These are phyloP conservation scores for Claviceps capensis DNA, from an alignment of 2,329 filamentous ascomycete genomes.

Conservation along the genomic window DNA sequence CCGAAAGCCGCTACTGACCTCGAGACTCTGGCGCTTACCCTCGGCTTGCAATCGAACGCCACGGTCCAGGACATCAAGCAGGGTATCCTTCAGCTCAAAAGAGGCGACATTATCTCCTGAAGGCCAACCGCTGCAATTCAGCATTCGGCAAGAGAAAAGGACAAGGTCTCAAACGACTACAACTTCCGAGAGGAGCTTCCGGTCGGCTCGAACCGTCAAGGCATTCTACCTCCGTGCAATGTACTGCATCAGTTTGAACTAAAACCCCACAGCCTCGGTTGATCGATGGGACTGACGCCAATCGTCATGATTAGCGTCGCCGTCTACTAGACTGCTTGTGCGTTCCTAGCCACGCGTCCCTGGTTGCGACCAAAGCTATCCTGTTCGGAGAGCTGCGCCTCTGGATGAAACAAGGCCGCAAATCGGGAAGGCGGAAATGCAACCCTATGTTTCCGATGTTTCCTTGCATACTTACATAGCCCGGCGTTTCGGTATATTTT, in stretches of 20 bases:
- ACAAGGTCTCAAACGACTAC: neutral
- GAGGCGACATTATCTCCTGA: constrained; percentile 5
- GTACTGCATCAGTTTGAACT: too few relatives aligned
- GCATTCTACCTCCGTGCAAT: neutral
- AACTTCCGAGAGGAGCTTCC: neutral
- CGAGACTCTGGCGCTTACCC: constrained; percentile 20
- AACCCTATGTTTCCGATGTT: neutral
- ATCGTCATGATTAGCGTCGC: neutral
- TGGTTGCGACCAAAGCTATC: neutral
- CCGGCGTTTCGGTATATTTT: neutral
- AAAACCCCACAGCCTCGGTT: neutral
- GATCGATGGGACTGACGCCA: neutral
- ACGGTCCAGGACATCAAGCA: constrained; percentile 21
- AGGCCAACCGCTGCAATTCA: neutral
- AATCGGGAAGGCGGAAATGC: neutral
- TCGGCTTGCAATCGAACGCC: constrained; percentile 21
- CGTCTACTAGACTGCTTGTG: neutral
- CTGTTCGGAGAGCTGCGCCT: neutral
- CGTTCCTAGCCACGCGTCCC: neutral
- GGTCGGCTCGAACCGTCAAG: neutral
- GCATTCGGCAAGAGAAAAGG: neutral
- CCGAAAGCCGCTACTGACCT: constrained; percentile 17
- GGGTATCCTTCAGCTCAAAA: constrained; percentile 19
- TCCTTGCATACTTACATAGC: neutral
- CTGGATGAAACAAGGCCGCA: neutral